Evolutionary conservation across 1,139 yeast species (phyloP).

Genomic region (Candida tetrigidarum): DNA sequence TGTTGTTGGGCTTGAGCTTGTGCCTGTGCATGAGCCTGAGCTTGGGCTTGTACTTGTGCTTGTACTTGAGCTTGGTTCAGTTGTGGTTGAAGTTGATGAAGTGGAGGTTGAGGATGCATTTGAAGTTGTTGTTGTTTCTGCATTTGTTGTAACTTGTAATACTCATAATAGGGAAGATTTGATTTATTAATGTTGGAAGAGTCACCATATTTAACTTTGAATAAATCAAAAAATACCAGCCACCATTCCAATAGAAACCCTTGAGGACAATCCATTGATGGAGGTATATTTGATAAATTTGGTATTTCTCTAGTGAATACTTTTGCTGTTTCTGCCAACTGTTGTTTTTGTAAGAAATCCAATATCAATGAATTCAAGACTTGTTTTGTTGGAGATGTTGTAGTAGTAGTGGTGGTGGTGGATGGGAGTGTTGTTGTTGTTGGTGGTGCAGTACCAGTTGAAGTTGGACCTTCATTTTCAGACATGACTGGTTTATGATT

Average conservation of each 20-base stretch:
- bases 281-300: conserved; percentile 52
- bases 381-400: conserved; percentile 54
- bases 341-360: conserved; percentile 80
- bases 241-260: conserved; percentile 95
- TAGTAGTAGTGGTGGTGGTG: neutral
- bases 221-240: conserved; percentile 95
- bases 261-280: conserved; percentile 79
- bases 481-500: conserved; percentile 1
- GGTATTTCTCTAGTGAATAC: conserved; percentile 73
- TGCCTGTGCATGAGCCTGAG: conserved; percentile 15
- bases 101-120: conserved; percentile 19
- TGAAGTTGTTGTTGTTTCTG: conserved; percentile 15
- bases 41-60: neutral
- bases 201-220: conserved; percentile 63
- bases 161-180: conserved; percentile 12
- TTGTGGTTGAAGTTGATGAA: conserved; percentile 13
- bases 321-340: conserved; percentile 71
- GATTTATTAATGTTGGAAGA: conserved; percentile 39
- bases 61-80: conserved; percentile 26
- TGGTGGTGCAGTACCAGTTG: neutral
- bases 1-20: conserved; percentile 10
- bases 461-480: conserved; percentile 1
- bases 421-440: neutral
- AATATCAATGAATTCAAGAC: conserved; percentile 83
- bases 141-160: conserved; percentile 11